phyloP scores from a whole-genome alignment of 352 stramenopile species.

The Plasmopara muralis region DNA sequence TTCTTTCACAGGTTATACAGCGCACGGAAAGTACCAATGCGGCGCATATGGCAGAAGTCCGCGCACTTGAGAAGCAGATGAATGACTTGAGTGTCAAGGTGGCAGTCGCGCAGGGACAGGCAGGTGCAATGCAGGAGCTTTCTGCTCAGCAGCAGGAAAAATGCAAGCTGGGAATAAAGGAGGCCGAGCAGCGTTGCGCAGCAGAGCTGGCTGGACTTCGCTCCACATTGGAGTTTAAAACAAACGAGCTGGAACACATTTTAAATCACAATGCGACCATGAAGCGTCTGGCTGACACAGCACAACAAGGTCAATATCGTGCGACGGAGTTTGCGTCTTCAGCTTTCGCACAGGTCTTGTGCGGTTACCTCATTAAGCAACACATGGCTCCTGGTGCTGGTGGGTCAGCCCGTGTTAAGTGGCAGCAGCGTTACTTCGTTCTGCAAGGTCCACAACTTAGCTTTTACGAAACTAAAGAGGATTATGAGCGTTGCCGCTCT shows the following conservation, averaged over 20 bases:
- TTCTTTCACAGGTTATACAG: slow-evolving; percentile 69
- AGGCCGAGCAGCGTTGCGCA: slow-evolving; percentile 67
- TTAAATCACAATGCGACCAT: slow-evolving; percentile 85
- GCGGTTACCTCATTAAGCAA: slow-evolving; percentile 84
- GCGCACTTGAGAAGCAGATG: slow-evolving; percentile 69
- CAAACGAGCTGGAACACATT: slow-evolving; percentile 82
- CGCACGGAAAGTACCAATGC: slow-evolving; percentile 66
- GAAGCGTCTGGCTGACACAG: slow-evolving; percentile 76
- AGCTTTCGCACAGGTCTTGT: slow-evolving; percentile 59
- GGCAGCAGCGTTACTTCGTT: slow-evolving; percentile 86
- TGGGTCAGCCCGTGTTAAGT: slow-evolving; percentile 47
- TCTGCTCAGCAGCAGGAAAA: slow-evolving; percentile 72
- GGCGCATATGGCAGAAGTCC: slow-evolving; percentile 71
- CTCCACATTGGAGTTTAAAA: slow-evolving; percentile 80
- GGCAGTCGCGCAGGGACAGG: slow-evolving; percentile 70
- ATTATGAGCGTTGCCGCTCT: slow-evolving; percentile 75
- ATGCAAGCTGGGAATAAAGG: slow-evolving; percentile 63
- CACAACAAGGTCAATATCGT: slow-evolving; percentile 79
- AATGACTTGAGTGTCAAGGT: slow-evolving; percentile 81
- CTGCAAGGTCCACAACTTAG: slow-evolving; percentile 68
- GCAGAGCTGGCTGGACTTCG: slow-evolving; percentile 57
- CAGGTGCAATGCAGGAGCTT: slow-evolving; percentile 76
- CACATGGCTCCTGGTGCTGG: slow-evolving; percentile 42
- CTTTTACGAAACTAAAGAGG: slow-evolving; percentile 83
- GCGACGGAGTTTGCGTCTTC: slow-evolving; percentile 78